A percentile compares a stretch with the other conserved stretches of the same genome.
phyloP scores from a whole-genome alignment of 2,329 filamentous ascomycete genomes.

The Sclerotinia glacialis region DNA sequence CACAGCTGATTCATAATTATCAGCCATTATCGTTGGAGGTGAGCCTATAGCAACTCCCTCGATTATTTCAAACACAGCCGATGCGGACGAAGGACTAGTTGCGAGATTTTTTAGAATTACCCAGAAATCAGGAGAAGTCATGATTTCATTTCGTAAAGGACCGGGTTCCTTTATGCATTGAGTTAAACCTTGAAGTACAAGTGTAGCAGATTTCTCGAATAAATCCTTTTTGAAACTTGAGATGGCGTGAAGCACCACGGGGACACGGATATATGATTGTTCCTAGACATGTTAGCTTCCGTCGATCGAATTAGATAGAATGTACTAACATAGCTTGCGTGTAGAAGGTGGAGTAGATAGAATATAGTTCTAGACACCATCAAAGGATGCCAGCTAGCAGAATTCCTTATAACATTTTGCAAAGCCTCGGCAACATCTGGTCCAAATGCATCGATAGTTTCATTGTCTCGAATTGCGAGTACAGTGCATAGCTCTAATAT shows the following conservation, averaged over 20 bases:
- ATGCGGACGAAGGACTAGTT: conserved; percentile 64
- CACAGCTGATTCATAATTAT: conserved; percentile 91
- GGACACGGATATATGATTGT: conserved; percentile 85
- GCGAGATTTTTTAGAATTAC: conserved; percentile 77
- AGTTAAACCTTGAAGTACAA: conserved; percentile 75
- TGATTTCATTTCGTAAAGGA: conserved; percentile 83
- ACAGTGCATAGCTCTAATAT: conserved; percentile 88
- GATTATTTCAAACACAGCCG: conserved; percentile 82
- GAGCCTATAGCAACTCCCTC: conserved; percentile 70
- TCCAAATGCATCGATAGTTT: conserved; percentile 70
- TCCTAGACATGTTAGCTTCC: conserved; percentile 53
- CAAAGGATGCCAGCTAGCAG: conserved; percentile 75
- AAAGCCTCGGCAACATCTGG: conserved; percentile 77
- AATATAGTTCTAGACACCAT: conserved; percentile 79
- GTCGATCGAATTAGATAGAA: conserved; percentile 22
- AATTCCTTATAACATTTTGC: conserved; percentile 78
- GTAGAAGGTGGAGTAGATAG: conserved; percentile 79
- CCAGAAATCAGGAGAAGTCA: conserved; percentile 97
- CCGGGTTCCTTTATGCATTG: conserved; percentile 76
- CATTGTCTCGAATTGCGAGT: conserved; percentile 70
- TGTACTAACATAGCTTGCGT: conserved; percentile 74
- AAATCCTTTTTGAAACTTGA: conserved; percentile 79
- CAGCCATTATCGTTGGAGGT: conserved; percentile 81
- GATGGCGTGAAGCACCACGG: conserved; percentile 86
- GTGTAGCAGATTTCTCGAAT: conserved; percentile 70